These are phyloP conservation scores for Parsonsia alboflavescens DNA, from an alignment of 257 asterid genomes.

Conservation along the genomic window DNA sequence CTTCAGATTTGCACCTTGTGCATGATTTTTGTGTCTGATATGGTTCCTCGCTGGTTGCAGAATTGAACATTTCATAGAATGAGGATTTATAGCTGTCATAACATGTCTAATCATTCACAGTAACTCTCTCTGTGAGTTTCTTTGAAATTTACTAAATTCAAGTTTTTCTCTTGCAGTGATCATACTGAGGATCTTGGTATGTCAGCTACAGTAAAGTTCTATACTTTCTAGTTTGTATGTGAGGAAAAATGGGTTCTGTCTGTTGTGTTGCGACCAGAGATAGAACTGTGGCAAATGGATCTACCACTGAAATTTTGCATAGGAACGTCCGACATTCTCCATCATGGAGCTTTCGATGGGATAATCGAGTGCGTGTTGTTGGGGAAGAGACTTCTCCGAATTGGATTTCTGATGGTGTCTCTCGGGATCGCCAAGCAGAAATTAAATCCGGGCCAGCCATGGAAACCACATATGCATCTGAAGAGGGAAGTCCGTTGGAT, in stretches of 20 bases:
- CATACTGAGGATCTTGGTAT: conserved; percentile 13
- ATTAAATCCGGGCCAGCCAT: conserved; percentile 54
- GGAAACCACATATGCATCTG: conserved; percentile 69
- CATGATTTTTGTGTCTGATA: not conserved
- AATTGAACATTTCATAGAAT: not conserved
- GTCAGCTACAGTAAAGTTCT: conserved; percentile 8
- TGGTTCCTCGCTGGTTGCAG: not conserved
- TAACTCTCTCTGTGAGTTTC: not conserved
- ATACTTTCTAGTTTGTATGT: conserved; percentile 21
- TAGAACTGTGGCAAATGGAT: conserved; percentile 53
- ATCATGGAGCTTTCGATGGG: conserved; percentile 95
- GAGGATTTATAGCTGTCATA: not conserved
- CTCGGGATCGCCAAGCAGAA: conserved; percentile 37
- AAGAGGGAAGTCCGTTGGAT: conserved; percentile 74
- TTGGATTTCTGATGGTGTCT: conserved; percentile 50
- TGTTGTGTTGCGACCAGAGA: conserved; percentile 93
- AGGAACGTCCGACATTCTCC: conserved; percentile 80
- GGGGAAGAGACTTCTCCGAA: conserved; percentile 79
- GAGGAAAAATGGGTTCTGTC: conserved; percentile 86
- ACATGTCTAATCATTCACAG: too few species aligned
- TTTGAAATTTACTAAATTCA: not conserved
- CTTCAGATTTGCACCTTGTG: not conserved
- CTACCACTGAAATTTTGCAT: conserved; percentile 54
- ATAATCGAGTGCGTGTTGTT: conserved; percentile 81
- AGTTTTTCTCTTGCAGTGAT: conserved; percentile 11